Conservation (phyloP, 805 yeast species). For the Metschnikowia proteae region DNA sequence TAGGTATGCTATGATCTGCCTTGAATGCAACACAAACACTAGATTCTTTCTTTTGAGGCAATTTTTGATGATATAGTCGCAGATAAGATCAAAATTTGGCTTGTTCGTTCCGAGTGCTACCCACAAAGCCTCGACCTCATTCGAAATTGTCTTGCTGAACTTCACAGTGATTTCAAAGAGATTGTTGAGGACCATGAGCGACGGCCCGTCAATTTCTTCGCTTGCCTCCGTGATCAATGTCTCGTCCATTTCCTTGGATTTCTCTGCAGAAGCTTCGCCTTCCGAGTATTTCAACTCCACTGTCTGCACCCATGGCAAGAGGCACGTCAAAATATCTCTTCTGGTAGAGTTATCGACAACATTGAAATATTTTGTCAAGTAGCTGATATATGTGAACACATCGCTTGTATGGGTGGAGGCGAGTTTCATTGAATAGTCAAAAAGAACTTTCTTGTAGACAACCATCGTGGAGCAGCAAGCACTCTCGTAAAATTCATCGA, state of each 20-base stretch:
- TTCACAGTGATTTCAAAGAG: conserved; percentile 80
- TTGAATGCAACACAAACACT: conserved; percentile 68
- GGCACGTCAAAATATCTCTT: conserved; percentile 72
- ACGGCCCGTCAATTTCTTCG: conserved; percentile 24
- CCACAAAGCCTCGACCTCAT: conserved; percentile 94
- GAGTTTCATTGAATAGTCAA: conserved; percentile 70
- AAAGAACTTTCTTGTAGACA: conserved; percentile 82
- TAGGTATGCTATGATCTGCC: conserved; percentile 78
- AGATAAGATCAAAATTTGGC: conserved; percentile 65
- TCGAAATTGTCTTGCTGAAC: conserved; percentile 68
- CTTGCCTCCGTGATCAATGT: not conserved
- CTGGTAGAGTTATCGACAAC: conserved; percentile 54
- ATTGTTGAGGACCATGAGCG: conserved; percentile 71
- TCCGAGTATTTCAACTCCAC: conserved; percentile 51
- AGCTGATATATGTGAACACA: conserved; percentile 61
- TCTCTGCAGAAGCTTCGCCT: conserved; percentile 7
- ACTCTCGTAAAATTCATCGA: conserved; percentile 62
- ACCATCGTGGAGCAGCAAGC: conserved; percentile 73
- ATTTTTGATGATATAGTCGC: conserved; percentile 64
- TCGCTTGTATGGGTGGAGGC: conserved; percentile 59
- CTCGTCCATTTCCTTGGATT: not conserved
- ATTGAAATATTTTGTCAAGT: conserved; percentile 66
- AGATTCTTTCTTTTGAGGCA: conserved; percentile 71
- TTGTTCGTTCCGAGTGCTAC: conserved; percentile 79
- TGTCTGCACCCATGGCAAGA: conserved; percentile 91